Evolutionary conservation across 108 stramenopile species (phyloP).

Genomic region (Cyclotella cryptica): DNA sequence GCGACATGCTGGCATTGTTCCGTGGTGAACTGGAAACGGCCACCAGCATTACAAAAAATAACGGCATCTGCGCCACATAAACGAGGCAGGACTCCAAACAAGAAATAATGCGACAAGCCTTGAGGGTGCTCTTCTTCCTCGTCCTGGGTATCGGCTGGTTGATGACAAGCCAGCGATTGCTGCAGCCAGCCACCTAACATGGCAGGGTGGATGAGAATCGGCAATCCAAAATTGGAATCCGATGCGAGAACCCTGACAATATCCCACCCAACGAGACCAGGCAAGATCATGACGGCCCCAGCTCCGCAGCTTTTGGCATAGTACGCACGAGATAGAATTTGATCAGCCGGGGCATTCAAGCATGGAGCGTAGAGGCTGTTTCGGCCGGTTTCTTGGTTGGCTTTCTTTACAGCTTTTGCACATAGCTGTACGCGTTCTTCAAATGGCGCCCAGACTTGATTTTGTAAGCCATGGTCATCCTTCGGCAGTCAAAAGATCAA

Average conservation of each 20-base stretch:
- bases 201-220: slow-evolving; percentile 40
- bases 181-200: slow-evolving; percentile 43
- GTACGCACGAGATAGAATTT: slow-evolving; percentile 19
- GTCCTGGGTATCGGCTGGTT: neutral
- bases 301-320: slow-evolving; percentile 37
- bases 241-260: slow-evolving; percentile 24
- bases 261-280: slow-evolving; percentile 39
- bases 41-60: slow-evolving; percentile 31
- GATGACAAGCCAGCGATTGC: neutral
- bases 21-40: slow-evolving; percentile 25
- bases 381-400: slow-evolving; percentile 38
- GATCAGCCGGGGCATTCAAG: slow-evolving; percentile 32
- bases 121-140: slow-evolving; percentile 30
- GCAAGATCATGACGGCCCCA: slow-evolving; percentile 36
- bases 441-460: slow-evolving; percentile 46
- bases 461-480: slow-evolving; percentile 42
- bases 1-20: slow-evolving; percentile 31
- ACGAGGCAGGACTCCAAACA: slow-evolving; percentile 34
- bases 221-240: slow-evolving; percentile 25
- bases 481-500: neutral
- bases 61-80: slow-evolving; percentile 38
- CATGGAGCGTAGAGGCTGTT: slow-evolving; percentile 42
- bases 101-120: slow-evolving; percentile 35
- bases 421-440: slow-evolving; percentile 33
- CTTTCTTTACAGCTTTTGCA: slow-evolving; percentile 26